phyloP scores from a whole-genome alignment of 2,329 filamentous ascomycete genomes.

The Botrytis hyacinthi region DNA sequence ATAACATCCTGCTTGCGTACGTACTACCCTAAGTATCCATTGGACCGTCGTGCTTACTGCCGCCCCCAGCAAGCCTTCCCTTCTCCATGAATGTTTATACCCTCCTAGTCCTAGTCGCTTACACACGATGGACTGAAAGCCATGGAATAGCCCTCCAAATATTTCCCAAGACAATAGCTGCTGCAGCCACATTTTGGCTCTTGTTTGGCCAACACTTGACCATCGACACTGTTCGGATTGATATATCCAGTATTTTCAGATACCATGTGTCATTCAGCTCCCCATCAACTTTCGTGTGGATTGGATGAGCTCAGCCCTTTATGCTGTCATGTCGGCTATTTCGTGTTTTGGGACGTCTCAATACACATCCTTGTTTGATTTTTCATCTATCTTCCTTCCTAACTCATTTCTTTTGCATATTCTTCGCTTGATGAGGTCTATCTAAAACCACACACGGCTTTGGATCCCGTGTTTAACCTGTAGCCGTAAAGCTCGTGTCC shows the following conservation, averaged over 20 bases:
- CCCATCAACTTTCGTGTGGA: neutral
- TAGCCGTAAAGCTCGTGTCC: neutral
- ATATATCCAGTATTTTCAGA: neutral
- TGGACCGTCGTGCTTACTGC: neutral
- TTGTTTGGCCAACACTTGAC: neutral
- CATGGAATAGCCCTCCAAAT: neutral
- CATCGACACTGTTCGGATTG: conserved; percentile 6
- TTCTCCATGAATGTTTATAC: neutral
- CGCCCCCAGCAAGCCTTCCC: neutral
- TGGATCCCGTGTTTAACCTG: conserved; percentile 6
- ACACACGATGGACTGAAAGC: too few relatives aligned
- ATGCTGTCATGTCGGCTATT: conserved; percentile 4
- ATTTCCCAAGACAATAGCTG: neutral
- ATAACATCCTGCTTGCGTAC: conserved; percentile 3
- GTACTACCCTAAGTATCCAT: neutral
- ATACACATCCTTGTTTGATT: conserved; percentile 1
- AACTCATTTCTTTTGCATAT: conserved; percentile 12
- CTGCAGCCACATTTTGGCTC: conserved; percentile 9
- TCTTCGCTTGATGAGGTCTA: neutral
- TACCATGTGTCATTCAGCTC: neutral
- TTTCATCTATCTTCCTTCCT: conserved; percentile 6
- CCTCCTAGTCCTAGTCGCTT: neutral
- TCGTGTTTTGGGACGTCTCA: neutral
- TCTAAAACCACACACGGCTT: neutral
- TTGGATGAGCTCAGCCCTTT: neutral